phyloP scores from a whole-genome alignment of 176 grass and related monocot species.

The Musa beccarii region DNA sequence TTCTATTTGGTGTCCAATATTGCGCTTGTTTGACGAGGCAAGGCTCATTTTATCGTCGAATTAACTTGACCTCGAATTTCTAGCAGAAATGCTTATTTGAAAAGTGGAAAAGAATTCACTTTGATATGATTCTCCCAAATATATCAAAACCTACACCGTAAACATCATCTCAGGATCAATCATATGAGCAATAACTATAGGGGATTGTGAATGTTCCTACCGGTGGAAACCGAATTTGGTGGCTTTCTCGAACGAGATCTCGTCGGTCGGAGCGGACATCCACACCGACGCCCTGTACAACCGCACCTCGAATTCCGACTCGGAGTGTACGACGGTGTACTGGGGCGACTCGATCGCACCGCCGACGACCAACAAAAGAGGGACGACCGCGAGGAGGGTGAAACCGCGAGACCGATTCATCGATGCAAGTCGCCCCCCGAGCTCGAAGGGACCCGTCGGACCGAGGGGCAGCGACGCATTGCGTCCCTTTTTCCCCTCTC shows the following conservation, averaged over 20 bases:
- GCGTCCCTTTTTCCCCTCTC: too few relatives aligned
- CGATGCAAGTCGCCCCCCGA: background rate
- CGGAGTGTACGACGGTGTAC: constrained; percentile 61
- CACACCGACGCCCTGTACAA: constrained; percentile 57
- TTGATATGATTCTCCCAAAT: too few relatives aligned
- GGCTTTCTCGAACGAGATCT: constrained; percentile 66
- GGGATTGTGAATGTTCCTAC: constrained; percentile 9
- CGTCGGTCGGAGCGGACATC: constrained; percentile 71
- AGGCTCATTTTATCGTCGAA: background rate
- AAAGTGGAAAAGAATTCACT: too few relatives aligned
- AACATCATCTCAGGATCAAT: too few relatives aligned
- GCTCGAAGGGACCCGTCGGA: background rate
- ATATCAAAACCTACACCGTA: too few relatives aligned
- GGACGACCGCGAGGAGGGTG: background rate
- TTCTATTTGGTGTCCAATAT: background rate
- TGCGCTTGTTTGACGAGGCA: background rate
- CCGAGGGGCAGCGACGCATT: too few relatives aligned
- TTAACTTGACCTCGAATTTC: background rate
- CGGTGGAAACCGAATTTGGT: constrained; percentile 80
- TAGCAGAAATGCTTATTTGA: background rate
- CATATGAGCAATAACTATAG: too few relatives aligned
- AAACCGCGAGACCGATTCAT: background rate
- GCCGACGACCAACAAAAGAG: background rate
- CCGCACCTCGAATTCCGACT: constrained; percentile 85
- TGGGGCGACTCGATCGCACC: constrained; percentile 52